Conservation (phyloP, 2,329 filamentous ascomycete species). For the Elsinoe batatas region DNA sequence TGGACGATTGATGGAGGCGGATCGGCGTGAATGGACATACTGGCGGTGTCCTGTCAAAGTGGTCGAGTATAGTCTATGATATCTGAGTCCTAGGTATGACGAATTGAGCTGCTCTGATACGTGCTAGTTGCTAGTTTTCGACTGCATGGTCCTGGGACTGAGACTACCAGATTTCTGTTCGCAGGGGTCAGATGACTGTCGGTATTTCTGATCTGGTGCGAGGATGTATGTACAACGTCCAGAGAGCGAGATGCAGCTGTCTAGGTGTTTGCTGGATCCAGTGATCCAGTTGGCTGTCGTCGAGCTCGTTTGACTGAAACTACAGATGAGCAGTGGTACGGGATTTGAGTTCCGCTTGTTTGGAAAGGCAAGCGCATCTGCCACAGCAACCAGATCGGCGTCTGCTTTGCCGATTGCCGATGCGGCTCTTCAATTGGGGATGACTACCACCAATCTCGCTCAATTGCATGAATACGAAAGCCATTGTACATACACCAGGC, state of each 20-base stretch:
- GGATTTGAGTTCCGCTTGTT: neutral
- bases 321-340: neutral
- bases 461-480: too few relatives aligned
- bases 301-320: neutral
- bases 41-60: neutral
- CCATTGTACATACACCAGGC: too few relatives aligned
- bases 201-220: neutral
- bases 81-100: neutral
- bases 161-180: neutral
- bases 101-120: neutral
- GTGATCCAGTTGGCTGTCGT: neutral
- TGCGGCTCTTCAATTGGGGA: neutral
- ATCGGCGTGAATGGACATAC: slow-evolving; percentile 39
- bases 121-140: neutral
- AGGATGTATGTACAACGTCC: too few relatives aligned
- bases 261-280: too few relatives aligned
- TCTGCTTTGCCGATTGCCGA: neutral
- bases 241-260: too few relatives aligned
- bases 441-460: too few relatives aligned
- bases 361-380: slow-evolving; percentile 1
- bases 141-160: neutral
- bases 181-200: neutral
- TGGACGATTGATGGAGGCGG: slow-evolving; percentile 48
- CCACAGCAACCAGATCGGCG: neutral
- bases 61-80: neutral